phyloP scores from a whole-genome alignment of 108 stramenopile genomes.

The Epithemia pelagica region DNA sequence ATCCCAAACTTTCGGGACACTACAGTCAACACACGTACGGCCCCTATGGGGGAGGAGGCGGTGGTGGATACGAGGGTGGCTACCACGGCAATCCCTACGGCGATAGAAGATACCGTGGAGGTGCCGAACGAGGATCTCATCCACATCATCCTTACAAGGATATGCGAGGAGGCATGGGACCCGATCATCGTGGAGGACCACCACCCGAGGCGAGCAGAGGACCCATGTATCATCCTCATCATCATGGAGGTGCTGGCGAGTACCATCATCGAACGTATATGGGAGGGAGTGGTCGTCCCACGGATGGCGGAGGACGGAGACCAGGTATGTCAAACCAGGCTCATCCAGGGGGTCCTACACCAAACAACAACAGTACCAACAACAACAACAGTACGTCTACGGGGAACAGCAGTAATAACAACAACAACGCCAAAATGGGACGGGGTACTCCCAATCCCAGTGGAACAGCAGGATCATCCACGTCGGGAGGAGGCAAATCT shows the following conservation, averaged over 20 bases:
- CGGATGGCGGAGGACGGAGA: not conserved
- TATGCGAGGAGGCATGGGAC: not conserved
- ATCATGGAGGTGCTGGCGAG: not conserved
- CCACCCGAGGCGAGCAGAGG: not conserved
- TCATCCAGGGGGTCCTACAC: not conserved
- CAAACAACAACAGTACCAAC: not conserved
- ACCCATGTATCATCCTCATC: slow-evolving; percentile 1
- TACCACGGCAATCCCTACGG: not conserved
- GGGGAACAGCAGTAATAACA: not conserved
- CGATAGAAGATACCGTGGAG: not conserved
- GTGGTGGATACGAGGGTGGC: not conserved
- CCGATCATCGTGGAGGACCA: not conserved
- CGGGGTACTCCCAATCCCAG: not conserved
- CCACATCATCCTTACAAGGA: not conserved
- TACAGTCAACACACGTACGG: slow-evolving; percentile 1
- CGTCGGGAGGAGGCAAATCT: slow-evolving; percentile 15
- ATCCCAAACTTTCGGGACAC: not conserved
- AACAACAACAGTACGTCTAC: not conserved
- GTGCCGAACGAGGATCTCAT: not conserved
- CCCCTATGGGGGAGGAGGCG: not conserved
- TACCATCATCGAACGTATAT: not conserved
- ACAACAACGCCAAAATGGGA: not conserved
- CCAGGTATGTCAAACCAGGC: not conserved
- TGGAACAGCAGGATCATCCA: not conserved
- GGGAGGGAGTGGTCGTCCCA: not conserved